phyloP scores from a whole-genome alignment of 164 flowering plant species.

The Taxillus chinensis region DNA sequence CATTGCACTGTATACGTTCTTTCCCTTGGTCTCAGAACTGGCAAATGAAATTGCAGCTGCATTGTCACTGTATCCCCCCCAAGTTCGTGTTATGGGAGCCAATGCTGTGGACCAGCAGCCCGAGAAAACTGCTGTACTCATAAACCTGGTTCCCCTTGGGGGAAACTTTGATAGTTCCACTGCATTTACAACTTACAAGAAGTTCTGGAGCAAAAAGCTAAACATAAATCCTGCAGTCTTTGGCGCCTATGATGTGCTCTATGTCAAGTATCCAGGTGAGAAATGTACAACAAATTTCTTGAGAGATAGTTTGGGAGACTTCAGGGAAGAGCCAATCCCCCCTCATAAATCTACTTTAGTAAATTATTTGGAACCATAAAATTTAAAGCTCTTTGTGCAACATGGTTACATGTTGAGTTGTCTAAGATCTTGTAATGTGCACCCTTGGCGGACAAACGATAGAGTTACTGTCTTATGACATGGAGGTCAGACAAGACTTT shows the following conservation, averaged over 20 bases:
- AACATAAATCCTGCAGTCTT: conserved; percentile 26
- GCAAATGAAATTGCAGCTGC: conserved; percentile 37
- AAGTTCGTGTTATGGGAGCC: conserved; percentile 64
- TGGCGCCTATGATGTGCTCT: conserved; percentile 43
- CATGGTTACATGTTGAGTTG: neutral
- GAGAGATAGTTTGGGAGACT: neutral
- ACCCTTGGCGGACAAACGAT: too few relatives aligned
- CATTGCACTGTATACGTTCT: conserved; percentile 39
- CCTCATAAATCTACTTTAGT: neutral
- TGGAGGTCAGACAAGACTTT: too few relatives aligned
- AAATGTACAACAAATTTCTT: neutral
- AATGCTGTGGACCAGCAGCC: conserved; percentile 39
- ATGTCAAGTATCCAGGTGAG: conserved; percentile 59
- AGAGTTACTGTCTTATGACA: too few relatives aligned
- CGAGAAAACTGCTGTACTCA: conserved; percentile 40
- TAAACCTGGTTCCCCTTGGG: conserved; percentile 41
- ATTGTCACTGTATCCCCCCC: conserved; percentile 29
- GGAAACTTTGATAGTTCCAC: conserved; percentile 21
- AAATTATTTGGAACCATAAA: neutral
- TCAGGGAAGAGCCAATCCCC: neutral
- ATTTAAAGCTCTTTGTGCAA: neutral
- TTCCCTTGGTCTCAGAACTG: conserved; percentile 48
- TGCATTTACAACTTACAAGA: conserved; percentile 28
- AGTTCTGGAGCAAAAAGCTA: conserved; percentile 39
- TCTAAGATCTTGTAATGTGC: too few relatives aligned